A percentile compares a stretch with the other conserved stretches of the same genome.
Conservation (phyloP, 441 rosid genomes). For the Macaranga tanarius region DNA sequence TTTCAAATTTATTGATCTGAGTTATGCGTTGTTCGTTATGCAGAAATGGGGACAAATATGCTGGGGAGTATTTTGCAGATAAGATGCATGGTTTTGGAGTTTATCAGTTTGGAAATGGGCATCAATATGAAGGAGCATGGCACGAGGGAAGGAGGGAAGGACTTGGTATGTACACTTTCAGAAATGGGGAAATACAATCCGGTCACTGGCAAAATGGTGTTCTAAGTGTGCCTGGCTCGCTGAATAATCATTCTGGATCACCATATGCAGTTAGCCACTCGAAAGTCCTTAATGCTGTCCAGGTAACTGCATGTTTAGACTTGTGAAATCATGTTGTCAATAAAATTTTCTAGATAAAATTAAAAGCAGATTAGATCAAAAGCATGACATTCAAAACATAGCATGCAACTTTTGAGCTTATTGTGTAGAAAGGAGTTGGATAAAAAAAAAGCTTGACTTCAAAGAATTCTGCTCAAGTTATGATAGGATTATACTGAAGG, state of each 20-base stretch:
- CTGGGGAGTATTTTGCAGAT: constrained; percentile 74
- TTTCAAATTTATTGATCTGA: constrained; percentile 16
- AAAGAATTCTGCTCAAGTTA: background rate
- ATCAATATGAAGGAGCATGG: constrained; percentile 70
- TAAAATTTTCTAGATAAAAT: background rate
- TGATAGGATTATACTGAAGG: background rate
- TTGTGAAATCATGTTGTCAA: background rate
- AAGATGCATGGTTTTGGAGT: constrained; percentile 74
- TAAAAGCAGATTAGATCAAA: background rate
- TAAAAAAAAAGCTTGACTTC: background rate
- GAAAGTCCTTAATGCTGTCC: constrained; percentile 63
- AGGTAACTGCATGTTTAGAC: constrained; percentile 38
- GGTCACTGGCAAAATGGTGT: constrained; percentile 80
- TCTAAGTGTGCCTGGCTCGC: constrained; percentile 46
- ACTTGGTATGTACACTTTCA: constrained; percentile 76
- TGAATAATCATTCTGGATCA: constrained; percentile 44
- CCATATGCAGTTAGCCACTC: constrained; percentile 53
- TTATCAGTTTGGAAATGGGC: constrained; percentile 59
- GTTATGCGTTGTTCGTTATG: constrained; percentile 8
- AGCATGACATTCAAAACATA: background rate
- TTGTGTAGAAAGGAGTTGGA: background rate
- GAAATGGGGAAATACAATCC: constrained; percentile 67
- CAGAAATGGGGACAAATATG: constrained; percentile 78
- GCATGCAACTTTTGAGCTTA: background rate
- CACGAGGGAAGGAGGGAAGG: constrained; percentile 84